phyloP scores from a whole-genome alignment of 495 filamentous ascomycete genomes.

The Hypoxylon cercidicola region DNA sequence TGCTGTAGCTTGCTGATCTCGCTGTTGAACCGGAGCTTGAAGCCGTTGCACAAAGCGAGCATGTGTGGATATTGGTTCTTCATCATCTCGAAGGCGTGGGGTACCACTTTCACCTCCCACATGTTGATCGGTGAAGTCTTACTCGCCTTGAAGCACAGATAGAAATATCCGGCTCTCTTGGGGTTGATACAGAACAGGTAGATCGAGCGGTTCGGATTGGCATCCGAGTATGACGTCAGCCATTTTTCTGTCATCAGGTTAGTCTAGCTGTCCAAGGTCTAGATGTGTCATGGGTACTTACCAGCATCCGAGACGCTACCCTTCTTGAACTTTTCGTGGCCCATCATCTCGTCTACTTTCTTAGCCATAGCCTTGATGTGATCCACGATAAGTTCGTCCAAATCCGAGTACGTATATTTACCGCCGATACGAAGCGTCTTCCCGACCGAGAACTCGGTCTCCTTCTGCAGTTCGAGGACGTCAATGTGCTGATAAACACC shows the following conservation, averaged over 20 bases:
- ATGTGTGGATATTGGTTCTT: slow-evolving; percentile 91
- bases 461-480: slow-evolving; percentile 95
- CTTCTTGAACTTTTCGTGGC: slow-evolving; percentile 88
- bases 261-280: slow-evolving; percentile 31
- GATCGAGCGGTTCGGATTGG: slow-evolving; percentile 91
- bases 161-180: slow-evolving; percentile 94
- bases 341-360: slow-evolving; percentile 96
- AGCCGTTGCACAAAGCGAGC: slow-evolving; percentile 89
- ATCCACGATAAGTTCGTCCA: slow-evolving; percentile 96
- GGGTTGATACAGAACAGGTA: slow-evolving; percentile 95
- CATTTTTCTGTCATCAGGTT: slow-evolving; percentile 77
- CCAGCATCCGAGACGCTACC: slow-evolving; percentile 83
- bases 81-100: slow-evolving; percentile 85
- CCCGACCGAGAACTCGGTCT: slow-evolving; percentile 93
- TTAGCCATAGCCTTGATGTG: slow-evolving; percentile 97
- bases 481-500: slow-evolving; percentile 96
- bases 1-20: slow-evolving; percentile 58
- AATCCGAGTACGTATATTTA: slow-evolving; percentile 90
- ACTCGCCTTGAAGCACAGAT: slow-evolving; percentile 93
- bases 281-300: slow-evolving; percentile 59
- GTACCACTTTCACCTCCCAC: slow-evolving; percentile 92
- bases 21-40: slow-evolving; percentile 65
- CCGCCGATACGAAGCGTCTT: slow-evolving; percentile 82
- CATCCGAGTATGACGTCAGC: slow-evolving; percentile 93
- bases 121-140: slow-evolving; percentile 72